phyloP scores from a whole-genome alignment of 345 rosid species.

The Lumnitzera littorea region DNA sequence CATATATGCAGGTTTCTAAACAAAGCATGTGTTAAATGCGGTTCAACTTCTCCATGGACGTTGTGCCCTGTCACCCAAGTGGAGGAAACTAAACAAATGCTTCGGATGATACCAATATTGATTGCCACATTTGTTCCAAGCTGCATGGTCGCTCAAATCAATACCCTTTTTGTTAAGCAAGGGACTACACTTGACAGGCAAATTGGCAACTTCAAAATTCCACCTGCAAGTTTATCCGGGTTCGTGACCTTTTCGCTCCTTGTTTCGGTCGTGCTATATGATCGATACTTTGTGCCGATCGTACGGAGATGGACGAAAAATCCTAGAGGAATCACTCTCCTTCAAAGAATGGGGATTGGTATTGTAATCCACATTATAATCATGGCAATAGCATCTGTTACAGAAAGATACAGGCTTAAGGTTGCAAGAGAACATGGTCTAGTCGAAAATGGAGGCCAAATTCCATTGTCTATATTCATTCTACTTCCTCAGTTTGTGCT shows the following conservation, averaged over 20 bases:
- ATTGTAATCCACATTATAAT: slow-evolving; percentile 44
- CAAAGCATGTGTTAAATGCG: slow-evolving; percentile 63
- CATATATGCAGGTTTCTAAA: slow-evolving; percentile 42
- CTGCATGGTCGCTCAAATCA: slow-evolving; percentile 64
- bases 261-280: slow-evolving; percentile 51
- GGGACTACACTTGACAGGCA: slow-evolving; percentile 74
- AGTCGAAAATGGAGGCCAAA: slow-evolving; percentile 38
- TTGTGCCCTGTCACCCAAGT: slow-evolving; percentile 78
- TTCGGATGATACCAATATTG: slow-evolving; percentile 75
- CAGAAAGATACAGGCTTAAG: slow-evolving; percentile 41
- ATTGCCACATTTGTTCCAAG: slow-evolving; percentile 72
- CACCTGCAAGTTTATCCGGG: slow-evolving; percentile 52
- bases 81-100: slow-evolving; percentile 92
- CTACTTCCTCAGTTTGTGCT: slow-evolving; percentile 74
- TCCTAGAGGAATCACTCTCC: slow-evolving; percentile 72
- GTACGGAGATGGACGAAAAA: slow-evolving; percentile 42
- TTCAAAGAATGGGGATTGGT: slow-evolving; percentile 75
- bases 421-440: slow-evolving; percentile 46
- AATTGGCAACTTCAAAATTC: slow-evolving; percentile 54
- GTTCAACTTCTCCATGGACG: slow-evolving; percentile 45
- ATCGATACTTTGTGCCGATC: slow-evolving; percentile 38
- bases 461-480: slow-evolving; percentile 55
- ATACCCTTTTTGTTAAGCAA: slow-evolving; percentile 83
- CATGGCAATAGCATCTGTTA: slow-evolving; percentile 56
- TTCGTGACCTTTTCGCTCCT: slow-evolving; percentile 69